Base-by-base conservation (phyloP, 2,329 filamentous ascomycete genomes). In the Piedraia hortae region DNA sequence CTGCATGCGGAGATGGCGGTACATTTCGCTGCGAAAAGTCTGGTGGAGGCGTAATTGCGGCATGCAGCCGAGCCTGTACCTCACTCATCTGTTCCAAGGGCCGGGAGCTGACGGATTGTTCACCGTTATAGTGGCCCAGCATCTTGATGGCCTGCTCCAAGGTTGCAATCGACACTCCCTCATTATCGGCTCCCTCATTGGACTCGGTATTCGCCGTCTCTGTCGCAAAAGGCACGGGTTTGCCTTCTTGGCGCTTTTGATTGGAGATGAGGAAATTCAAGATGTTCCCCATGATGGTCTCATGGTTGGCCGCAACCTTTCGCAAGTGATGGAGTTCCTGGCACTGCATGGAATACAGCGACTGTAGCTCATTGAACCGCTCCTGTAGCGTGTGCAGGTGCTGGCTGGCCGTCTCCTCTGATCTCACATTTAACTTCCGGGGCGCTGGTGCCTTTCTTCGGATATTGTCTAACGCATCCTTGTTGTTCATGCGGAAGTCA, bases 381-480 rank as follows among this genome's bases (percentile, higher is more conserved):
- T 82, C 74, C 36, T 85, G 74, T 18, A 93, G 53, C 26, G 72
- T 63, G 40, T 90, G 77, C 18, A 93, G 63, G 44, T 93, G 82
- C 39, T 89, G 75, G 38, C 90, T 77, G 12, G 74, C 63, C 25
- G 73, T 67, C 20, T 71, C 59, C 23, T 90, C 78, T 25, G 67
- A 69, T 10, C 53, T 43, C 6, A 51, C 47, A 25, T 51, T 51
- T 14, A 59, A 47, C 42, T 91, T 93, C 32, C 82, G 59, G 3
- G 82, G 74, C 2, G 82, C 78, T 0, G 85, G 85, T 2, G 85
- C 82, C 50, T 97, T 97, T 34, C 85, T 62, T 37, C 78, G 66
- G 38, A 97, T 97, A 34, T 91, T 93, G 39, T 97, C 85, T 21
- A 97, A 56, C 20, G 78, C 85, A 41, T 91, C 78, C 45, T 91